These are phyloP conservation scores for Dendrocalamus latiflorus DNA, from an alignment of 202 grass and related monocot genomes.

Conservation along the genomic window DNA sequence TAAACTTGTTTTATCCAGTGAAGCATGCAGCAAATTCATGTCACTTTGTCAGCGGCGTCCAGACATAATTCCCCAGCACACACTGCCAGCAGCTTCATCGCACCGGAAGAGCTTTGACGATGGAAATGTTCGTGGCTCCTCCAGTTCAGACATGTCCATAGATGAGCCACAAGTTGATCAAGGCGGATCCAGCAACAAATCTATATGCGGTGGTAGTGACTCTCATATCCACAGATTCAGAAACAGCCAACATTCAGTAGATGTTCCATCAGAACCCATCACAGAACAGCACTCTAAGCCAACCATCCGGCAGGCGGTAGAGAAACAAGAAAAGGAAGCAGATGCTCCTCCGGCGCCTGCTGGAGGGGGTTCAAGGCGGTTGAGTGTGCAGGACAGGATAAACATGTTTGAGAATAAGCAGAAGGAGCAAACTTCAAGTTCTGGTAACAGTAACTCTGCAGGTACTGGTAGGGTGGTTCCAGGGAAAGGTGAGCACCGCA, in stretches of 20 bases:
- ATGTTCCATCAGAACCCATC: conserved; percentile 26
- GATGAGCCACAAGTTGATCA: conserved; percentile 67
- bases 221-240: conserved; percentile 25
- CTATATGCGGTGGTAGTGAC: conserved; percentile 6
- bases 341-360: conserved; percentile 26
- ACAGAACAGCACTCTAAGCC: conserved; percentile 46
- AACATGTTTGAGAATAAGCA: conserved; percentile 93
- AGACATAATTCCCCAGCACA: conserved; percentile 49
- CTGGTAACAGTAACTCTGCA: conserved; percentile 43
- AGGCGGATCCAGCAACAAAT: conserved; percentile 34
- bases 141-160: conserved; percentile 97
- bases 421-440: conserved; percentile 66
- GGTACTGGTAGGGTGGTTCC: conserved; percentile 47
- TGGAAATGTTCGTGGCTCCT: conserved; percentile 63
- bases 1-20: conserved; percentile 52
- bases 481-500: conserved; percentile 75
- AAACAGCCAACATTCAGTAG: conserved; percentile 35
- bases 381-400: conserved; percentile 98
- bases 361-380: conserved; percentile 48
- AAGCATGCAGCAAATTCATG: conserved; percentile 89
- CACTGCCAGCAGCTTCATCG: conserved; percentile 32
- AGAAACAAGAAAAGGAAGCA: conserved; percentile 49
- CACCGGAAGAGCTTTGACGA: conserved; percentile 71
- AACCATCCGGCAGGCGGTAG: conserved; percentile 30
- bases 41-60: conserved; percentile 69